Base-by-base conservation (phyloP, 495 filamentous ascomycete genomes). In the Xylaria castorea region DNA sequence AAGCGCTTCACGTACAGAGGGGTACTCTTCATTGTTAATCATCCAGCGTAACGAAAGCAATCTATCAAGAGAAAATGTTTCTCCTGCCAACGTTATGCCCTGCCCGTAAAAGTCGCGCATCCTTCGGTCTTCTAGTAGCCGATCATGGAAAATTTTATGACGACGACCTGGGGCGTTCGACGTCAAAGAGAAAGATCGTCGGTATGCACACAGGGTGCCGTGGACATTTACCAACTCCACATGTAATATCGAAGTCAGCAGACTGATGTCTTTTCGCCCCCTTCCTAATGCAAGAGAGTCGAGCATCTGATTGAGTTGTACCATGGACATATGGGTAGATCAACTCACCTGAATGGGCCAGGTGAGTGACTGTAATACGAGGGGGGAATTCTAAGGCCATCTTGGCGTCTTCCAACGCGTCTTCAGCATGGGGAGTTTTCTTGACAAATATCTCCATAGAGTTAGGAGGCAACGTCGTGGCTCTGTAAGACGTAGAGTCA, bases 361-460 rank as follows among this genome's bases (percentile, higher is more conserved):
- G 22, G 25, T 14, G 18, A 12, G 67, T 38, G 6, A 70, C 30
- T 32, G 42, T 46, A 9, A 50, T 61, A n/a, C 25, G 53, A 1
- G 53, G 38, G 40, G 61, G 61, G 25, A n/a, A 61, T 6, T 48
- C 9, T 12, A 22, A 14, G 8, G 53, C 67, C 6, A 5, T 34
- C 27, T n/a, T 46, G 4, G 67, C 67, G 22, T 38, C 67, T 34
- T 48, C 5, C 16, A 70, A 11, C 42, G 62, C 67, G 1, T 62
- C 55, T 8, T 70, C 4, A 0, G 32, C 67, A 25, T 34, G 25
- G 11, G 53, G 16, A 25, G 67, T 18, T 34, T 25, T 12, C 42
- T 70, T 70, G 7, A 70, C 67, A n/a, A 48, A 70, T 46, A 70
- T 34, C 22, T 60, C 67, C 1, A 62, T 5, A 25, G 8, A 18